Conservation (phyloP, 2,329 filamentous ascomycete species). For the Cryoendolithus antarcticus region DNA sequence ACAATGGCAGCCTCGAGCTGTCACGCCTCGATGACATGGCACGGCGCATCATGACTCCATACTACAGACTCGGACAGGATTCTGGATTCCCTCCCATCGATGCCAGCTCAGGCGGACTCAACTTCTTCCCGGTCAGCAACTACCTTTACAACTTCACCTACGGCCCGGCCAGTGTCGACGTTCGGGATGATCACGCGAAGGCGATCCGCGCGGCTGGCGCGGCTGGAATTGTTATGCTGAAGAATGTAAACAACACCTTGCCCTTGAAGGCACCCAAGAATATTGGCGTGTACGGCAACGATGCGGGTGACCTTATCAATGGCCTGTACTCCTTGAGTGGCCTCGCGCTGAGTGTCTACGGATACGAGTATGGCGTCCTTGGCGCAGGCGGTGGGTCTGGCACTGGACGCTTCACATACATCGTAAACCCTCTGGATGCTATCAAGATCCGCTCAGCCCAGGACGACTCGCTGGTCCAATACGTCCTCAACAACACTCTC, state of each 20-base stretch:
- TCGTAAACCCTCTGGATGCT: constrained; percentile 30
- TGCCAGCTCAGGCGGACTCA: constrained; percentile 14
- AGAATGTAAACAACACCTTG: constrained; percentile 38
- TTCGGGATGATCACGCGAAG: constrained; percentile 23
- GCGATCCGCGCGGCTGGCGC: constrained; percentile 29
- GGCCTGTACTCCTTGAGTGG: constrained; percentile 29
- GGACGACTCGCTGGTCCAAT: constrained; percentile 33
- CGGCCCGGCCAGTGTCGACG: constrained; percentile 23
- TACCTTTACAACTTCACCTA: constrained; percentile 23
- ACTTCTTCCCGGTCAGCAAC: constrained; percentile 5
- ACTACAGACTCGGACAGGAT: constrained; percentile 44
- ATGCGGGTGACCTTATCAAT: constrained; percentile 33
- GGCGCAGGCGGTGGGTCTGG: constrained; percentile 30
- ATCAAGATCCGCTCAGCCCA: constrained; percentile 22
- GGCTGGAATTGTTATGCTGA: constrained; percentile 32
- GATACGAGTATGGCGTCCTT: constrained; percentile 32
- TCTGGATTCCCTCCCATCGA: constrained; percentile 29
- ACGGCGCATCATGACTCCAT: constrained; percentile 36
- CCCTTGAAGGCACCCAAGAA: constrained; percentile 37
- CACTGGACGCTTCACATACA: constrained; percentile 26
- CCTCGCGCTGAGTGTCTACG: constrained; percentile 11
- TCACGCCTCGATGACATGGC: constrained; percentile 49
- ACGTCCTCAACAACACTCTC: constrained; percentile 28
- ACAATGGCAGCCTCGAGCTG: constrained; percentile 38
- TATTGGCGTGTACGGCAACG: constrained; percentile 28